Evolutionary conservation across 2,329 filamentous ascomycete species (phyloP), one percentile per base, ranked within the genome.

Genomic region (Didymella glomerata): DNA sequence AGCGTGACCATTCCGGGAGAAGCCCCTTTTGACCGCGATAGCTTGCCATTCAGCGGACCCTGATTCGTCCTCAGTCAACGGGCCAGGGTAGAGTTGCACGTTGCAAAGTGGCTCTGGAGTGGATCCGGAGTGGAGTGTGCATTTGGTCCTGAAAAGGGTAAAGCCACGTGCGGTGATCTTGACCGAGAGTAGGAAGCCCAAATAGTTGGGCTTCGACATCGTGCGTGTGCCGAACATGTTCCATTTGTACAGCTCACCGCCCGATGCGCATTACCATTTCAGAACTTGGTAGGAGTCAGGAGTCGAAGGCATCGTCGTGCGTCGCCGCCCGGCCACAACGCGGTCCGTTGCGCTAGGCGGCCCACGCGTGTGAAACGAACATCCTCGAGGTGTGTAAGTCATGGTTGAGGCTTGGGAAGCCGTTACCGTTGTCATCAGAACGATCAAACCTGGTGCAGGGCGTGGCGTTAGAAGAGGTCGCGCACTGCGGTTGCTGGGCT

Each of bases 331-430:
- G 22, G 30, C 54, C 56, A 42, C 56, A 25, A 6, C 28, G 32
- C 56, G 56, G 44, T 45, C 46, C 25, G 45, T 34, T 27, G 14
- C 40, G 24, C 40, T n/a, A 50, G 50, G 50, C 46, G 27, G 27
- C 30, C 56, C 40, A 54, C 46, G 16, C n/a, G 13, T 16, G 20
- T 47, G 56, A 59, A 59, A 59, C 50, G 34, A 10, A n/a, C 45
- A 41, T 41, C 18, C 13, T 45, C 18, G 20, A 28, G 27, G 10
- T 16, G 11, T n/a, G 13, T n/a, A 24, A 27, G 16, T 16, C 14
- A 32, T 18, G n/a, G 10, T 24, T 20, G 27, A n/a, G 11, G n/a
- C 25, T 32, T 6, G 2, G n/a, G 27, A 8, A 44, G 20, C 27
- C 14, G 3, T 24, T 27, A 20, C 27, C 20, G 10, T 25, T 45